A percentile compares a stretch with the other conserved stretches of the same genome.
These are phyloP conservation scores for Verticillium dahliae DNA, from an alignment of 2,329 filamentous ascomycete genomes.

Conservation along the genomic window DNA sequence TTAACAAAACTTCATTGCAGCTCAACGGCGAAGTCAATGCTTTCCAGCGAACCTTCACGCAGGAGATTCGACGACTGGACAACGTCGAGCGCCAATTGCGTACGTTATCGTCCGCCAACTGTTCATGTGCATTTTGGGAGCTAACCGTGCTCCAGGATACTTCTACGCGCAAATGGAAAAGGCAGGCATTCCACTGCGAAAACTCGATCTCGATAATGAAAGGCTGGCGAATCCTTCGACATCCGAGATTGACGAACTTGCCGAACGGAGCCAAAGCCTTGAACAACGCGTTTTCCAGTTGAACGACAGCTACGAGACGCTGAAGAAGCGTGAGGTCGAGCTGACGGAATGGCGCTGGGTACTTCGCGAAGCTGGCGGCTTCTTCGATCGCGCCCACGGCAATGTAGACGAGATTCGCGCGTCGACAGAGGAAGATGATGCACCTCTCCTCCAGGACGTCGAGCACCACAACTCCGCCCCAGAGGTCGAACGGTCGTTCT, in stretches of 20 bases:
- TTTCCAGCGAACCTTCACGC: conserved; percentile 95
- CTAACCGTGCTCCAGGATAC: conserved; percentile 58
- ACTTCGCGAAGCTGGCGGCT: conserved; percentile 87
- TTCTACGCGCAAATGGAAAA: conserved; percentile 97
- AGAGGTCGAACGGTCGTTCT: conserved; percentile 80
- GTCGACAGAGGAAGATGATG: conserved; percentile 85
- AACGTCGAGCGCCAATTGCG: conserved; percentile 97
- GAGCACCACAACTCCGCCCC: conserved; percentile 68
- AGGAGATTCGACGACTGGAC: conserved; percentile 93
- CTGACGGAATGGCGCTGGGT: conserved; percentile 99
- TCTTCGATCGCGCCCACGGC: conserved; percentile 93
- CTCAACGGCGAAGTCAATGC: conserved; percentile 89
- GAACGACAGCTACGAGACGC: conserved; percentile 96
- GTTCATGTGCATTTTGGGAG: background rate
- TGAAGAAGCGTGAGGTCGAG: conserved; percentile 97
- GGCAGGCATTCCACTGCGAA: conserved; percentile 74
- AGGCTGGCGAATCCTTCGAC: conserved; percentile 82
- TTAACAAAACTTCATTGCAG: conserved; percentile 36
- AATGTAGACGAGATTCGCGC: conserved; percentile 85
- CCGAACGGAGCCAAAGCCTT: conserved; percentile 84
- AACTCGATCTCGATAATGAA: conserved; percentile 85
- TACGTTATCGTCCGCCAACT: conserved; percentile 41
- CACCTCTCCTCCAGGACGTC: conserved; percentile 85
- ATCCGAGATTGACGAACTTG: conserved; percentile 91
- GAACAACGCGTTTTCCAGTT: conserved; percentile 87